These are phyloP conservation scores for Aurifilum marmelostoma DNA, from an alignment of 2,329 filamentous ascomycete species.

Conservation along the genomic window DNA sequence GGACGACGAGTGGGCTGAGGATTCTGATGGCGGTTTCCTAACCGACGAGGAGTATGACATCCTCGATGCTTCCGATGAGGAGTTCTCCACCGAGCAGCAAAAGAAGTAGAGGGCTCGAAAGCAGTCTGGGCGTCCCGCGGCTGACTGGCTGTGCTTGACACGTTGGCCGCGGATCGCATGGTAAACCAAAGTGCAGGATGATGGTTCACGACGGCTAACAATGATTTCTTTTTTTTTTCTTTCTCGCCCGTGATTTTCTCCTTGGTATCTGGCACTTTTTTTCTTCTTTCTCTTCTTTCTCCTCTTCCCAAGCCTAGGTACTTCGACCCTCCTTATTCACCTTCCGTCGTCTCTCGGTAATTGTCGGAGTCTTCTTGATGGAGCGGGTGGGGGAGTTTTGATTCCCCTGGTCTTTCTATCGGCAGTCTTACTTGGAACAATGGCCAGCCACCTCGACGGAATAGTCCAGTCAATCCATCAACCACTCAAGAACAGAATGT, in stretches of 20 bases:
- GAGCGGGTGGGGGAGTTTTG: neutral
- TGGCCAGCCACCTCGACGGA: constrained; percentile 24
- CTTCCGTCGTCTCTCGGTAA: neutral
- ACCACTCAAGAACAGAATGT: constrained; percentile 27
- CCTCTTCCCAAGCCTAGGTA: constrained; percentile 1
- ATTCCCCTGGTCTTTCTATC: neutral
- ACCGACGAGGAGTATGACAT: constrained; percentile 99
- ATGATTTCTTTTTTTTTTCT: neutral
- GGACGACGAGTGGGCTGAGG: constrained; percentile 64
- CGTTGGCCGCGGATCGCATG: neutral
- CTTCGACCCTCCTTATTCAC: constrained; percentile 4
- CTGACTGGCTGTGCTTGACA: neutral
- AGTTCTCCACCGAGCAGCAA: constrained; percentile 65
- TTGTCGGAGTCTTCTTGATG: neutral
- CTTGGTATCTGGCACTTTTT: constrained; percentile 18
- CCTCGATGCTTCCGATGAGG: constrained; percentile 91
- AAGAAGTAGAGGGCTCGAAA: constrained; percentile 26
- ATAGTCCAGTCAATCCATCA: constrained; percentile 1
- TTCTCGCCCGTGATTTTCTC: constrained; percentile 3
- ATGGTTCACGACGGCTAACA: constrained; percentile 19
- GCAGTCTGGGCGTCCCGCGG: neutral
- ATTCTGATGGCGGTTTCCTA: constrained; percentile 76
- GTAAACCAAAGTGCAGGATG: constrained; percentile 17
- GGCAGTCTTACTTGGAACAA: constrained; percentile 12
- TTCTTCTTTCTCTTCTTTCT: neutral